Base-by-base conservation (phyloP, 2,329 filamentous ascomycete genomes). In the Cladosporium sp. region DNA sequence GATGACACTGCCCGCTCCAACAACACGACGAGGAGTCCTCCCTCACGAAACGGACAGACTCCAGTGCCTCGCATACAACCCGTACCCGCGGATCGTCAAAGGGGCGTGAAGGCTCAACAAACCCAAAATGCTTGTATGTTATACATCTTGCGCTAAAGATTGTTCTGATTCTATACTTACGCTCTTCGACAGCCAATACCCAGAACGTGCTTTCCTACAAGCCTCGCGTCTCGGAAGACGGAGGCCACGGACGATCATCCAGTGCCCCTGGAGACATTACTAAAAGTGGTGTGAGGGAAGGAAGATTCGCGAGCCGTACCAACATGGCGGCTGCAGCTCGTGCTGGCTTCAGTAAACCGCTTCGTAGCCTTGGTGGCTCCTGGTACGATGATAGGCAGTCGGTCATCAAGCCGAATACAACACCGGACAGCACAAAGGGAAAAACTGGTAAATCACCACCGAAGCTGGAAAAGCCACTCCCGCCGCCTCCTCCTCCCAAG, bases 171-270 rank as follows among this genome's bases (percentile, higher is more conserved):
- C 22, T 9, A 27, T n/a, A 27, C 22, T 27, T 5, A 27, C 22
- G 9, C 9, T 27, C 22, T 27, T 5, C 22, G 5, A 46, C 5
- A 38, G 32, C 22, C 3, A 9, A 38, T 18, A n/a, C 16, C 7
- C 45, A 25, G 3, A n/a, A 39, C 4, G 16, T 48, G 15, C 45
- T 39, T 11, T 16, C 27, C 5, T 48, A 48, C 27, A 48, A 16
- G 35, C 45, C 45, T 4, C 38, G 27, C 25, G 27, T 48, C 18
- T 33, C 45, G 22, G 45, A 48, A 12, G 45, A 48, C 19, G 36
- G 36, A n/a, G 29, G 45, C 16, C 45, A 48, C 29, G 45, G 45
- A 22, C 33, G 45, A 12, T 48, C 45, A 22, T 48, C 45, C 6
- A 48, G 45, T 27, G 45, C 45, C 18, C 45, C 45, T 7, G 32